phyloP scores from a whole-genome alignment of 495 filamentous ascomycete species.

The Neurospora sp. region DNA sequence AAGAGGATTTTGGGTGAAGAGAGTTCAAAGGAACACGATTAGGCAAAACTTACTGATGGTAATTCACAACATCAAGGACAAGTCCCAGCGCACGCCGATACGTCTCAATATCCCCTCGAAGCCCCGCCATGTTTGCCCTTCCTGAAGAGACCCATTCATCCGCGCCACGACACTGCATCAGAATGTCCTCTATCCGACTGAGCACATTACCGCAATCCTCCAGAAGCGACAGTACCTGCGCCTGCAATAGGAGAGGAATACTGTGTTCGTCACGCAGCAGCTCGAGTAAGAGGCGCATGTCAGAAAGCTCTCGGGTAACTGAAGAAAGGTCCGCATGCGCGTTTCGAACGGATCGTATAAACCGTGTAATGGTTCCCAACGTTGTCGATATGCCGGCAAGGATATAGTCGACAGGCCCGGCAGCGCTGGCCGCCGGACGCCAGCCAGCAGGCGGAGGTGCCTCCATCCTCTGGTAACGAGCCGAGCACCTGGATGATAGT shows the following conservation, averaged over 20 bases:
- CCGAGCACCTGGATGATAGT: neutral
- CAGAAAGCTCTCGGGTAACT: conserved; percentile 21
- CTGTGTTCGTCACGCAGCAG: conserved; percentile 14
- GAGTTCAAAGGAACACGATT: neutral
- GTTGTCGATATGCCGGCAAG: conserved; percentile 17
- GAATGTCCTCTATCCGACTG: conserved; percentile 8
- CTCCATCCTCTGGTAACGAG: neutral
- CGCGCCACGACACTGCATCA: conserved; percentile 8
- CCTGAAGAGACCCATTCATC: conserved; percentile 12
- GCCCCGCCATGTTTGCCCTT: conserved; percentile 4
- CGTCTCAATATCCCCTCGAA: conserved; percentile 5
- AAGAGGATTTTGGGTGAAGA: neutral
- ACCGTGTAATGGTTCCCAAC: conserved; percentile 16
- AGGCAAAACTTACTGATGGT: conserved; percentile 4
- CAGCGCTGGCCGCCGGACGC: neutral
- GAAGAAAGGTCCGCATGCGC: conserved; percentile 19
- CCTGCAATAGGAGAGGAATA: conserved; percentile 11
- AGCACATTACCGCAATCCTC: conserved; percentile 13
- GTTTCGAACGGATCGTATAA: conserved; percentile 19
- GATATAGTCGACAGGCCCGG: conserved; percentile 14
- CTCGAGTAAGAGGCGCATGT: conserved; percentile 21
- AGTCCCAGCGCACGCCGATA: conserved; percentile 13
- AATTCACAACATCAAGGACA: conserved; percentile 13
- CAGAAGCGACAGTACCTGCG: conserved; percentile 12
- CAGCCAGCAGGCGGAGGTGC: neutral